Evolutionary conservation across 2,329 filamentous ascomycete species (phyloP), one percentile per base, ranked within the genome.

Genomic region (Ophiostoma australiae): DNA sequence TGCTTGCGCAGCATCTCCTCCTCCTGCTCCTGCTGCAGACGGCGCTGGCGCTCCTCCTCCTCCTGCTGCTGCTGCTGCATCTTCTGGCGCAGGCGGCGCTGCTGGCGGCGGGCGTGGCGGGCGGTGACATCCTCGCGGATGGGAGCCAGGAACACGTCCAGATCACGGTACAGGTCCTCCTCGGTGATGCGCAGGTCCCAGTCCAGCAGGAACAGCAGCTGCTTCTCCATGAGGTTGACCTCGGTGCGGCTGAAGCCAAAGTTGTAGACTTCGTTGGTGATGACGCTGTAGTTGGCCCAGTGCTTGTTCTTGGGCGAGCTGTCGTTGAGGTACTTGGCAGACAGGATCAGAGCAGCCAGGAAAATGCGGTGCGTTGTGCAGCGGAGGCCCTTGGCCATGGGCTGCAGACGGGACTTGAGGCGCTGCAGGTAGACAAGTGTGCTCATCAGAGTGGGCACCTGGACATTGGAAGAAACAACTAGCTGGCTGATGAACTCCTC

Each of bases 261-360:
- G 77, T 85, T 87, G 78, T 83, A 85, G 73, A 76, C 78, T 10
- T 84, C 82, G 13, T 89, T 88, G 79, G 85, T 90, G 76, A 97
- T 90, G 77, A 90, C 83, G 72, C 91, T 97, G 85, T 98, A 99
- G 77, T 89, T 90, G 75, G 95, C 94, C 95, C 95, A 99, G 86
- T 99, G 95, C 89, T 98, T 98, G 88, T 99, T 99, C 89, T 98
- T 98, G 74, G 95, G 95, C 15, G 93, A 97, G 73, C 93, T 97
- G 85, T 98, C 95, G 80, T 99, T 98, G 76, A 98, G 87, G 81
- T 97, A 97, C 89, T 99, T 99, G 76, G 95, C 94, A 1, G 95
- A 89, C 66, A 90, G 85, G 78, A 95, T 95, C 75, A 94, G 89
- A 20, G 91, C 85, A 61, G 92, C 94, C 68, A 99, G 87, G 83